These are phyloP conservation scores for Ettlia oleoabundans DNA, from an alignment of 139 green algal species.

Conservation along the genomic window DNA sequence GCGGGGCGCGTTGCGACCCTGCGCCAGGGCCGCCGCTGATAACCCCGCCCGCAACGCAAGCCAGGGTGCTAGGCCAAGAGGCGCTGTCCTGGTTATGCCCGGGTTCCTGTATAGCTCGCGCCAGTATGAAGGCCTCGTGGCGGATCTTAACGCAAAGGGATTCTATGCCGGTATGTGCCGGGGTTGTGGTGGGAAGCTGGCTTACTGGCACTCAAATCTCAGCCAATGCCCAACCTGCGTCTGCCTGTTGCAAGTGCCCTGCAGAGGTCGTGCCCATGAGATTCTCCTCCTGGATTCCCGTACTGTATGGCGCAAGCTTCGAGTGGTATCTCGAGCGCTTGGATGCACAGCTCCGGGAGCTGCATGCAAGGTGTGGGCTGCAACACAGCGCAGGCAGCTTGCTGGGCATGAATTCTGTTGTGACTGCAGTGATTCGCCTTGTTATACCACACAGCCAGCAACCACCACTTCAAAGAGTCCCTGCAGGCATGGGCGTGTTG, in stretches of 20 bases:
- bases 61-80: neutral
- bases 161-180: too few species aligned
- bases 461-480: too few species aligned
- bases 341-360: slow-evolving; percentile 1
- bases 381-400: too few species aligned
- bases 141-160: neutral
- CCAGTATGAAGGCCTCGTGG: slow-evolving; percentile 11
- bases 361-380: slow-evolving; percentile 24
- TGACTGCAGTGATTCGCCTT: too few species aligned
- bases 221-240: too few species aligned
- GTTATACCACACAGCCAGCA: too few species aligned
- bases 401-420: too few species aligned
- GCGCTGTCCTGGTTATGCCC: slow-evolving; percentile 27
- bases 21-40: too few species aligned
- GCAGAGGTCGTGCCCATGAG: slow-evolving; percentile 26
- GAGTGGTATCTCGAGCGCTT: slow-evolving; percentile 28
- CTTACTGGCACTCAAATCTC: too few species aligned
- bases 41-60: neutral
- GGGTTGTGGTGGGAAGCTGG: too few species aligned
- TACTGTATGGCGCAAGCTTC: slow-evolving; percentile 5
- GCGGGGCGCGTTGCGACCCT: too few species aligned
- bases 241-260: too few species aligned
- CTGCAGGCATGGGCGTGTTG: slow-evolving; percentile 32
- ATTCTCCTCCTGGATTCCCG: slow-evolving; percentile 11
- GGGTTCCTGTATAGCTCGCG: slow-evolving; percentile 30